Evolutionary conservation across 2,329 filamentous ascomycete species (phyloP).

Genomic region (Clonostachys chloroleuca): DNA sequence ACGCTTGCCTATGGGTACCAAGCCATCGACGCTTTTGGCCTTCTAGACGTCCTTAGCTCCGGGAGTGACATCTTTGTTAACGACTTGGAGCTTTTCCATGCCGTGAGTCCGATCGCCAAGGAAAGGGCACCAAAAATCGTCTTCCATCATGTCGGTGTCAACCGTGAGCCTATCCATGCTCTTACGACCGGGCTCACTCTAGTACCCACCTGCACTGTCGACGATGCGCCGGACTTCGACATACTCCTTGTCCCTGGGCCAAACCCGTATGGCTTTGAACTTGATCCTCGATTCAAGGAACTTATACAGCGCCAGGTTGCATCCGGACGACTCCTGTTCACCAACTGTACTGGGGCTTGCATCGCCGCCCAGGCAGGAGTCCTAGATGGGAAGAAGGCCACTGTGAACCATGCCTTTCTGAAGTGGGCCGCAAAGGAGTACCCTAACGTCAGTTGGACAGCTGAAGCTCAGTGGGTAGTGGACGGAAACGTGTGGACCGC

Average conservation of each 20-base stretch:
- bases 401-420: constrained; percentile 63
- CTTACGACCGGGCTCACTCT: constrained; percentile 9
- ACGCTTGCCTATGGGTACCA: constrained; percentile 21
- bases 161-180: constrained; percentile 14
- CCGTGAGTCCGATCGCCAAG: constrained; percentile 1
- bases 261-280: constrained; percentile 13
- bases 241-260: constrained; percentile 27
- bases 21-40: constrained; percentile 22
- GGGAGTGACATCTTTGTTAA: constrained; percentile 10
- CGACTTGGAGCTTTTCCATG: constrained; percentile 1
- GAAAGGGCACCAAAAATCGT: not conserved
- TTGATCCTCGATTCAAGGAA: constrained; percentile 18
- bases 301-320: constrained; percentile 26
- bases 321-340: constrained; percentile 41
- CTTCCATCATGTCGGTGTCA: constrained; percentile 27
- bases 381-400: constrained; percentile 55
- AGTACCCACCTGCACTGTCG: constrained; percentile 19
- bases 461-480: constrained; percentile 56
- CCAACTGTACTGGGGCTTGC: constrained; percentile 62
- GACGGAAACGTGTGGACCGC: constrained; percentile 66
- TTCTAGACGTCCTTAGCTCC: constrained; percentile 20
- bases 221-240: constrained; percentile 28
- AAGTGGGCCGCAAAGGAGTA: constrained; percentile 37
- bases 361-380: constrained; percentile 55
- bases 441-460: constrained; percentile 53